Evolutionary conservation across 768 basidiomycete species (phyloP).

Genomic region (Cubamyces sp.): DNA sequence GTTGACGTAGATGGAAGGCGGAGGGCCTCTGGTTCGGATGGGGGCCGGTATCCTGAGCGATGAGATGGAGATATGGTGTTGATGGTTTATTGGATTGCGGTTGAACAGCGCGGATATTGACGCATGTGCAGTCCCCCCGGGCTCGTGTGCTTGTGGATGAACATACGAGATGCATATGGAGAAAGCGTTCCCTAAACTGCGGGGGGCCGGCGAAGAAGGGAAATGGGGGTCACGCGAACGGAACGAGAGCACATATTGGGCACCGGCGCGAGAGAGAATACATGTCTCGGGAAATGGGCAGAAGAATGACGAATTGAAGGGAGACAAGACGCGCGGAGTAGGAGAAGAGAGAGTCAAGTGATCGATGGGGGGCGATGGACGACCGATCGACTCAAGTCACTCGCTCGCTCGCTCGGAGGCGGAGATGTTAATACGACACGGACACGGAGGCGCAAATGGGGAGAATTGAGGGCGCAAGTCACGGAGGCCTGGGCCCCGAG

Average conservation of each 20-base stretch:
- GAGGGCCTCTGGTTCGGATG: too few species aligned
- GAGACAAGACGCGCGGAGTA: not conserved
- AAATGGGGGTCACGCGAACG: not conserved
- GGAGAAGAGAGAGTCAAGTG: not conserved
- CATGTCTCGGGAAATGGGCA: not conserved
- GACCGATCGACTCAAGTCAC: not conserved
- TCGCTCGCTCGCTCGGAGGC: too few species aligned
- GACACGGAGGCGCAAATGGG: conserved; percentile 1
- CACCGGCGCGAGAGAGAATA: not conserved
- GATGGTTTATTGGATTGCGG: not conserved
- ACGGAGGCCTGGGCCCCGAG: not conserved
- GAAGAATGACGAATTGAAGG: not conserved
- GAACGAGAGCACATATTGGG: not conserved
- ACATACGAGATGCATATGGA: not conserved
- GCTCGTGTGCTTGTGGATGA: too few species aligned
- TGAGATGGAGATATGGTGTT: not conserved
- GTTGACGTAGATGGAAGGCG: not conserved
- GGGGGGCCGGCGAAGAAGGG: not conserved
- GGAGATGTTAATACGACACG: not conserved
- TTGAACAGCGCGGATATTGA: not conserved
- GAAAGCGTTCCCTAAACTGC: not conserved
- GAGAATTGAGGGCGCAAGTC: too few species aligned
- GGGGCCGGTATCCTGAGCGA: not conserved
- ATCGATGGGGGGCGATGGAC: conserved; percentile 4
- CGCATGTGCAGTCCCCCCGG: not conserved